phyloP scores from a whole-genome alignment of 257 asterid species.

The Nicotiana otophora region DNA sequence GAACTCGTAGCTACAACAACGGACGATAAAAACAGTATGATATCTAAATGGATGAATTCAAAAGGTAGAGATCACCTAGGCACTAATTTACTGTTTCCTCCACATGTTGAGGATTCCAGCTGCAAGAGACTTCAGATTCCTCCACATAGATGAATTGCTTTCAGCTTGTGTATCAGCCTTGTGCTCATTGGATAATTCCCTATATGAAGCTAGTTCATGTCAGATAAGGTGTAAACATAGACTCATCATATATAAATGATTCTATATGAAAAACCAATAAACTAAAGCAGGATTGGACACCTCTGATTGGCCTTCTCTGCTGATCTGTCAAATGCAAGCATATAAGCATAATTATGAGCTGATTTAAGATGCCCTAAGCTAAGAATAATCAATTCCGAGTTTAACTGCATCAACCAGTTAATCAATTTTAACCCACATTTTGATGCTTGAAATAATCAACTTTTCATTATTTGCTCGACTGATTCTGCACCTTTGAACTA shows the following conservation, averaged over 20 bases:
- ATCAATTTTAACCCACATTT: neutral
- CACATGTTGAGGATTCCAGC: slow-evolving; percentile 55
- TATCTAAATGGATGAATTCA: neutral
- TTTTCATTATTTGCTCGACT: neutral
- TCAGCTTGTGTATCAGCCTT: slow-evolving; percentile 26
- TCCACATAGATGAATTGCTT: slow-evolving; percentile 53
- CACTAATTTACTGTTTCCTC: slow-evolving; percentile 37
- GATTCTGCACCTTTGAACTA: neutral
- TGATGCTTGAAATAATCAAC: neutral
- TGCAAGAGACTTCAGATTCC: slow-evolving; percentile 66
- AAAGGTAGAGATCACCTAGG: neutral
- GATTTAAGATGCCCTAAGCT: neutral
- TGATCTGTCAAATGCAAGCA: slow-evolving; percentile 4
- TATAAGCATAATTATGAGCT: neutral
- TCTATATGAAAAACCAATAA: neutral
- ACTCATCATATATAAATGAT: neutral
- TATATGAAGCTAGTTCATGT: slow-evolving; percentile 11
- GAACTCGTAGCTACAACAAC: neutral
- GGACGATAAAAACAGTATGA: neutral
- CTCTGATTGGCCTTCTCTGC: neutral
- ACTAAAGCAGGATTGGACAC: neutral
- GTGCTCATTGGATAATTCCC: slow-evolving; percentile 39
- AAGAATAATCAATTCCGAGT: neutral
- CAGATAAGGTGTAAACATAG: neutral
- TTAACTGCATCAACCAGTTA: neutral